Evolutionary conservation across 2,329 filamentous ascomycete species (phyloP).

Genomic region (Myriosclerotinia curreyana): DNA sequence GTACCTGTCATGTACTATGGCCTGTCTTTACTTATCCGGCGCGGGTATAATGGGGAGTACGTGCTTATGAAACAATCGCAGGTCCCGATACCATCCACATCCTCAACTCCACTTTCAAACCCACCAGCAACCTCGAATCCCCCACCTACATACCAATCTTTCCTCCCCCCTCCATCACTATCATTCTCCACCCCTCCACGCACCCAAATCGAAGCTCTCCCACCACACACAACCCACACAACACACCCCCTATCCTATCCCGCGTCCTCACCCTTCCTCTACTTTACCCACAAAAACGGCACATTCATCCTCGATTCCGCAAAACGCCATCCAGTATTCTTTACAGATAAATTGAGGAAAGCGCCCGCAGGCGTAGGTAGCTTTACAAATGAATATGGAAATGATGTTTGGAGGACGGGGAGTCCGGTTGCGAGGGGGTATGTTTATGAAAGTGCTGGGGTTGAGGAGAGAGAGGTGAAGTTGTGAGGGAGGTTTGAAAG

Average conservation of each 20-base stretch:
- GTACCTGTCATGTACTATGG: background rate
- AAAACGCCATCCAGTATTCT: constrained; percentile 70
- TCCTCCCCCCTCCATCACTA: constrained; percentile 14
- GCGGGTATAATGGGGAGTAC: background rate
- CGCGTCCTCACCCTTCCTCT: constrained; percentile 31
- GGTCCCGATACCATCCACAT: background rate
- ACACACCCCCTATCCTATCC: constrained; percentile 24
- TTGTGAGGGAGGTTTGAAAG: constrained; percentile 30
- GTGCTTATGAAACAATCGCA: background rate
- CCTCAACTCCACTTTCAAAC: constrained; percentile 19
- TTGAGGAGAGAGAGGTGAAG: constrained; percentile 32
- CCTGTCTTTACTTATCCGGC: background rate
- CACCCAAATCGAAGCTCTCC: constrained; percentile 51
- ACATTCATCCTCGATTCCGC: constrained; percentile 47
- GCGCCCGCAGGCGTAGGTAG: constrained; percentile 35
- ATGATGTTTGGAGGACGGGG: constrained; percentile 29
- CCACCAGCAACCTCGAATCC: background rate
- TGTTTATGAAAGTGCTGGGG: constrained; percentile 50
- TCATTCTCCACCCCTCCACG: constrained; percentile 30
- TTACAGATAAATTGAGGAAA: constrained; percentile 61
- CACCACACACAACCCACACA: constrained; percentile 35
- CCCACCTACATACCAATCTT: constrained; percentile 18
- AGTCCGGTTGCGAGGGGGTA: constrained; percentile 61
- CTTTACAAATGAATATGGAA: constrained; percentile 20
- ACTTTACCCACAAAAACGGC: constrained; percentile 5